Evolutionary conservation across 1,284 basidiomycete genomes (phyloP), one percentile per base, ranked within the genome.

Genomic region (Puccinia novopanici): DNA sequence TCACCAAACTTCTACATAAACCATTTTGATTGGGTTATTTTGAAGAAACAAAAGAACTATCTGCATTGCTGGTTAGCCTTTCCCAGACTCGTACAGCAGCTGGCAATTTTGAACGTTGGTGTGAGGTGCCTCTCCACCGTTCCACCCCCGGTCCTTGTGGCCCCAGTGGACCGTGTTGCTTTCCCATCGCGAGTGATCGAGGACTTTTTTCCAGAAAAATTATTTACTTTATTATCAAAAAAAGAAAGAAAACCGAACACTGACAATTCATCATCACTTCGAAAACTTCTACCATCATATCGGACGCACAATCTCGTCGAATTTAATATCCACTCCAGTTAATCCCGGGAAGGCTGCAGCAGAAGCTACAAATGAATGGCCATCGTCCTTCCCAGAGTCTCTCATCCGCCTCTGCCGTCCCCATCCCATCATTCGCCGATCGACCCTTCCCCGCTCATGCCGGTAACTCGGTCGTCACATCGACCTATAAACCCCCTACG

Each of bases 401-500:
- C 27, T 63, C 77, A 61, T 6, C 67, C 37, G 42, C 72, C 67
- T 50, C 77, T 52, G 12, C 40, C 13, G 48, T 34, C 12, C 55
- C 54, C 30, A 5, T n/a, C 22, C 67, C 77, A 22, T 57, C 68
- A 12, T 79, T 79, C 22, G 34, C 71, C 67, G 77, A 79, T 45
- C 77, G 77, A 13, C 77, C 77, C 2, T 79, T 79, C 50, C 77
- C 77, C 37, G 68, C 65, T 15, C n/a, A 79, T 63, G 65, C 68
- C 48, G 77, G 77, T 22, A 55, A 54, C 24, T 79, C 77, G 3
- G 77, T 72, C 68, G 77, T 57, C 50, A 71, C 77, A 50, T 79
- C 77, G n/a, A 79, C 63, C 24, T 79, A 79, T 37, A 71, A 72
- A 50, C 77, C 77, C 17, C 77, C 77, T 19, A 79, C 77, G 1